These are phyloP conservation scores for Capniomyces stellatus DNA, from an alignment of 371 early-diverging fungal genomes.

Conservation along the genomic window DNA sequence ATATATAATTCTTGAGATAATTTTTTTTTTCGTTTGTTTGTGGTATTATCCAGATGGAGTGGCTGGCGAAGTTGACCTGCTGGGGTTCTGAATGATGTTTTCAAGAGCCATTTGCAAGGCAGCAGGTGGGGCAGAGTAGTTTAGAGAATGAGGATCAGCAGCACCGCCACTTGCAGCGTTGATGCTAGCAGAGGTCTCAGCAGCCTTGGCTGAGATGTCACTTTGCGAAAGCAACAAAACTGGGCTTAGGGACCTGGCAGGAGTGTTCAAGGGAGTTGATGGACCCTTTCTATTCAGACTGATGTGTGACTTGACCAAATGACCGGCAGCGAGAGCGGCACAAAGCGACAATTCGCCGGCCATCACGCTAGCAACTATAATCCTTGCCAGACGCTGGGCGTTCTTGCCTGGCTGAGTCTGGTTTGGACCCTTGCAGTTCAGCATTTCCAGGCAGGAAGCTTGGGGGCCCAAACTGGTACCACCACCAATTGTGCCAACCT, in stretches of 20 bases:
- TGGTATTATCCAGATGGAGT: no score
- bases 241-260: no score
- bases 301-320: slow-evolving; percentile 71
- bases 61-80: background rate
- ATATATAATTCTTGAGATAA: no score
- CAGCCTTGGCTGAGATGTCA: no score
- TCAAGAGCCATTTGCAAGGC: background rate
- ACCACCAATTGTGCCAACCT: slow-evolving; percentile 93
- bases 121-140: background rate
- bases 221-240: no score
- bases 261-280: background rate
- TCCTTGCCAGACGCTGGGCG: slow-evolving; percentile 71
- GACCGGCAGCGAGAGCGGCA: slow-evolving; percentile 73
- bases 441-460: slow-evolving; percentile 72
- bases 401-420: slow-evolving; percentile 68
- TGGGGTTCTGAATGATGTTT: background rate
- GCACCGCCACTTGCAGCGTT: no score
- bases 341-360: slow-evolving; percentile 89
- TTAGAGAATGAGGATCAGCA: no score
- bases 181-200: no score
- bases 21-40: no score
- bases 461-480: slow-evolving; percentile 83
- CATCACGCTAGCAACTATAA: slow-evolving; percentile 85
- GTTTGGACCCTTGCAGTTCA: slow-evolving; percentile 75
- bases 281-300: slow-evolving; percentile 44